Percentiles rank a stretch among this genome's conserved stretches.
Evolutionary conservation across 163 green algal species (phyloP).

Genomic region (Coccomyxa subellipsoidea): DNA sequence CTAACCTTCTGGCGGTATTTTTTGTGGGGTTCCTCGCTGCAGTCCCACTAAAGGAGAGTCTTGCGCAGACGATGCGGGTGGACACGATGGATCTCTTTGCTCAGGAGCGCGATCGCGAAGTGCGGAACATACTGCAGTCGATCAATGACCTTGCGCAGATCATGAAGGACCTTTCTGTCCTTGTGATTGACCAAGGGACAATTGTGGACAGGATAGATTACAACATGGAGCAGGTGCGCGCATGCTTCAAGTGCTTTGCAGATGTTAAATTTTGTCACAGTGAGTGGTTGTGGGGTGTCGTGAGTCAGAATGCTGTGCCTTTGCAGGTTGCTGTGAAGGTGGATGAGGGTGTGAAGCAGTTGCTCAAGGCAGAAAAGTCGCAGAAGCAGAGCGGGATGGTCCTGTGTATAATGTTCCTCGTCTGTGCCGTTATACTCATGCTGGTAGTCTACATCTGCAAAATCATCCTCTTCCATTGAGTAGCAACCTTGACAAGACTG

Average conservation of each 20-base stretch:
- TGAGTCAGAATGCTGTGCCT: background rate
- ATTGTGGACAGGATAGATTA: slow-evolving; percentile 98
- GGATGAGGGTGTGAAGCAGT: slow-evolving; percentile 75
- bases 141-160: slow-evolving; percentile 86
- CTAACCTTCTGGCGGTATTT: no score
- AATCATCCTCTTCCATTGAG: slow-evolving; percentile 24
- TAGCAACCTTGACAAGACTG: background rate
- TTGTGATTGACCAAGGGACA: slow-evolving; percentile 98
- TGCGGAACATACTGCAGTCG: slow-evolving; percentile 63
- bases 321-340: slow-evolving; percentile 46
- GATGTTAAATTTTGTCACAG: no score
- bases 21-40: background rate
- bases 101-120: slow-evolving; percentile 58
- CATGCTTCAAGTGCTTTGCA: background rate
- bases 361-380: slow-evolving; percentile 79
- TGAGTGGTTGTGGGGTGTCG: background rate
- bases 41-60: background rate
- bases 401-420: slow-evolving; percentile 90
- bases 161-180: slow-evolving; percentile 92
- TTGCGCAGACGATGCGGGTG: slow-evolving; percentile 51
- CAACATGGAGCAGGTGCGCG: slow-evolving; percentile 80
- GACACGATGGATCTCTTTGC: slow-evolving; percentile 71
- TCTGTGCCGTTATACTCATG: slow-evolving; percentile 83
- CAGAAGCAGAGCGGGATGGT: slow-evolving; percentile 80
- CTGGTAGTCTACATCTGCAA: slow-evolving; percentile 81